These are phyloP conservation scores for Mucor racemosus DNA, from an alignment of 371 early-diverging fungal genomes.

Conservation along the genomic window DNA sequence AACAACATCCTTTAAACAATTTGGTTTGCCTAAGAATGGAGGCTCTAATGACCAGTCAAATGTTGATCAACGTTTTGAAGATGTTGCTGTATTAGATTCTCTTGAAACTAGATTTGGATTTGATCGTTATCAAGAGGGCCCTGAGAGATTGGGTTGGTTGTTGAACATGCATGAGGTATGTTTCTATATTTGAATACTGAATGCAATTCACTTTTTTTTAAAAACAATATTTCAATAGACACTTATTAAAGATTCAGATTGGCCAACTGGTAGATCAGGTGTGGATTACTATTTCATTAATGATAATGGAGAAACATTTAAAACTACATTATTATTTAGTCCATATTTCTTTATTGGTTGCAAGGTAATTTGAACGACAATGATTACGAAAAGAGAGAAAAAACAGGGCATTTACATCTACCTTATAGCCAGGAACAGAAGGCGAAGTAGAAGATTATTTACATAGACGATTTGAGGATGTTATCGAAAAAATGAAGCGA, in stretches of 20 bases:
- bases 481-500: slow-evolving; percentile 65
- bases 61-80: slow-evolving; percentile 50
- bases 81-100: slow-evolving; percentile 50
- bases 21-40: slow-evolving; percentile 23
- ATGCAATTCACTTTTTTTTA: not conserved
- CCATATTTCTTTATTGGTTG: slow-evolving; percentile 93
- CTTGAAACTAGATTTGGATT: slow-evolving; percentile 88
- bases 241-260: slow-evolving; percentile 63
- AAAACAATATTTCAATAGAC: slow-evolving; percentile 44
- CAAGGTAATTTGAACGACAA: slow-evolving; percentile 50
- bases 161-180: slow-evolving; percentile 92
- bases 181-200: not conserved
- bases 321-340: slow-evolving; percentile 78
- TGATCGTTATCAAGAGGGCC: slow-evolving; percentile 77
- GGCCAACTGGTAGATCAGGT: slow-evolving; percentile 75
- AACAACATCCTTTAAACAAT: slow-evolving; percentile 24
- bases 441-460: slow-evolving; percentile 88
- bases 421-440: slow-evolving; percentile 68
- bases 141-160: slow-evolving; percentile 89
- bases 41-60: slow-evolving; percentile 31
- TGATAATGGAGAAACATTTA: slow-evolving; percentile 90
- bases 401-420: not conserved
- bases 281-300: slow-evolving; percentile 93
- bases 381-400: not conserved
- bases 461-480: slow-evolving; percentile 71